Evolutionary conservation across 805 yeast species (phyloP).

Genomic region (Kuraishia piskuri): DNA sequence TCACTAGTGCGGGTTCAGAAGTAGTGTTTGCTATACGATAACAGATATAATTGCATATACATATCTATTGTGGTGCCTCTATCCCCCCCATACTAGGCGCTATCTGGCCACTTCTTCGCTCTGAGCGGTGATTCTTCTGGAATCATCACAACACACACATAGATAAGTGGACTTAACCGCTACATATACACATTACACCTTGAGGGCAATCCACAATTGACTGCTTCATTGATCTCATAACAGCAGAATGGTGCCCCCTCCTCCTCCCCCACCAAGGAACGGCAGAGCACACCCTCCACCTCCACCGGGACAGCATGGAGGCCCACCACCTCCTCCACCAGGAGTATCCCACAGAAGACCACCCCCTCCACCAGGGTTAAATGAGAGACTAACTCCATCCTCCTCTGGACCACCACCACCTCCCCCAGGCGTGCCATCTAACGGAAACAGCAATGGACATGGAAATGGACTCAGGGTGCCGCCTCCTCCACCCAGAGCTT

Average conservation of each 20-base stretch:
- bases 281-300: constrained; percentile 27
- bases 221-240: not conserved
- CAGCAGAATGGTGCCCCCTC: constrained; percentile 7
- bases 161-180: too few relatives aligned
- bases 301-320: constrained; percentile 16
- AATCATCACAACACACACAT: too few relatives aligned
- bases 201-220: too few relatives aligned
- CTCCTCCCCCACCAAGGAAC: constrained; percentile 19
- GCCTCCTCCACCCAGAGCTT: not conserved
- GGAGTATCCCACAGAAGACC: constrained; percentile 6
- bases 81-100: too few relatives aligned
- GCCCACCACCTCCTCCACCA: constrained; percentile 30
- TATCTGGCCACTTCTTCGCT: too few relatives aligned
- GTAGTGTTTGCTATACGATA: too few relatives aligned
- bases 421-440: constrained; percentile 2
- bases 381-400: not conserved
- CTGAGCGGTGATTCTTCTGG: too few relatives aligned
- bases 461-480: not conserved
- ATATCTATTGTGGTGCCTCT: too few relatives aligned
- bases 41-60: too few relatives aligned
- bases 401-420: constrained; percentile 3
- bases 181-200: too few relatives aligned
- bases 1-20: too few relatives aligned
- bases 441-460: constrained; percentile 4
- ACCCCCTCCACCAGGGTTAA: constrained; percentile 7